Base-by-base conservation (phyloP, 2,329 filamentous ascomycete species). In the Bipolaris victoriae region DNA sequence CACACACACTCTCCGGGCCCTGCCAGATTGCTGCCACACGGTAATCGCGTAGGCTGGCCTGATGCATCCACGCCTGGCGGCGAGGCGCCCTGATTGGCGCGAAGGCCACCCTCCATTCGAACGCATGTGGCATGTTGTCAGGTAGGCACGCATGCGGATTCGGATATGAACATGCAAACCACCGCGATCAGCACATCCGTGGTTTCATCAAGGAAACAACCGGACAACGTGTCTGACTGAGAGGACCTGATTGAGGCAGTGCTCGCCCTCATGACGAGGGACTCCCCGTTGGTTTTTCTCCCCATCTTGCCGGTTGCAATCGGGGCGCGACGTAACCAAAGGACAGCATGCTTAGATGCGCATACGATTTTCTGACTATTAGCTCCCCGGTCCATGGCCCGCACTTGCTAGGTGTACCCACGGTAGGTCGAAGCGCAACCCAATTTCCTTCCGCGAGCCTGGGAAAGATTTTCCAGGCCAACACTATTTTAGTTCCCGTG, bases 401-500 rank as follows among this genome's bases (percentile, higher is more conserved):
- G 49, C 55, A 37, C 47, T 49, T 49, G 24, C 49, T 64, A 31
- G 29, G 29, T 31, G 29, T 31, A 62, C 62, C 66, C 66, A 67
- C 63, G 57, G 40, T 63, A 62, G 56, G 51, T 62, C 65, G 61
- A 64, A 62, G 56, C 52, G 52, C 52, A 55, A 53, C 57, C 29
- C 60, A 58, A 65, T 71, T 66, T 65, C 60, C 57, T 65, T 64
- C 61, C 63, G 62, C 61, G 50, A 55, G 61, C 60, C 63, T 64
- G 60, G 60, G 57, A 67, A 67, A 66, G 61, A 59, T 66, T 69
- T 69, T 65, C 61, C 63, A 60, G 59, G 55, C 60, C 57, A 65
- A 53, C 56, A 65, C 69, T 70, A 71, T 61, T 68, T 69, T 73
- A 73, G 71, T 64, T 73, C 69, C 71, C 70, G 69, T 60, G 49